Base-by-base conservation (phyloP, 164 flowering plant genomes). In the Protea cynaroides region DNA sequence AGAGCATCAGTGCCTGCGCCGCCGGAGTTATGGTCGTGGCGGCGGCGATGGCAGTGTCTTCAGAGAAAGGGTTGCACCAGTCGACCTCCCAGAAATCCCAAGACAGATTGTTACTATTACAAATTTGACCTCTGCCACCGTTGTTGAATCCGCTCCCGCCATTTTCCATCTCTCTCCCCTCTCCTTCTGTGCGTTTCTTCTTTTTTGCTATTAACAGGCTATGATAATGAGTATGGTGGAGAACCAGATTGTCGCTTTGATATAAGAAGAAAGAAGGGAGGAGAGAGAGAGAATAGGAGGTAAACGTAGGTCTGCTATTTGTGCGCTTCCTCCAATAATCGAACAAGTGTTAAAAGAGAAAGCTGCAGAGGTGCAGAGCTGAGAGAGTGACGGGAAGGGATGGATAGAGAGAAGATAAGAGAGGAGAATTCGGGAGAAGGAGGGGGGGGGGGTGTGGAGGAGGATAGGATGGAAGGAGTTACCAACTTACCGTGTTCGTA, bases 81-180 rank as follows among this genome's bases (percentile, higher is more conserved):
- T 54, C 73, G 0, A 65, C 40, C 18, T 72, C 69, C 79, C 78
- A 64, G 19, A 62, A 50, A 47, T 64, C 75, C 79, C 80, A 81
- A 2, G 69, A 66, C 23, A 44, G 40, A 51, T 56, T 50, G 13
- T 24, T 57, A 22, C 24, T 58, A 66, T 67, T 71, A 69, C 71
- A 62, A 22, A 50, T 70, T 4, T 75, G 82, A 21, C 70, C 72
- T 62, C 69, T 64, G 46, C 46, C 46, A 24, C 10, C 24, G 64
- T 24, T 56, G 63, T 22, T 70, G 76, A 68, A 59, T 43, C 66
- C 47, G 64, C 66, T 66, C 58, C 76, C 79, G 40, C 70, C 69
- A 68, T 58, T 71, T 56, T 82, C 83, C 85, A 82, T 81, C n/a
- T 51, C 49, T 62, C 25, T 61, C 59, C 59, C 38, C 63, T 51